These are phyloP conservation scores for Arthrobotrys sphaeroides DNA, from an alignment of 2,329 filamentous ascomycete genomes.

Conservation along the genomic window DNA sequence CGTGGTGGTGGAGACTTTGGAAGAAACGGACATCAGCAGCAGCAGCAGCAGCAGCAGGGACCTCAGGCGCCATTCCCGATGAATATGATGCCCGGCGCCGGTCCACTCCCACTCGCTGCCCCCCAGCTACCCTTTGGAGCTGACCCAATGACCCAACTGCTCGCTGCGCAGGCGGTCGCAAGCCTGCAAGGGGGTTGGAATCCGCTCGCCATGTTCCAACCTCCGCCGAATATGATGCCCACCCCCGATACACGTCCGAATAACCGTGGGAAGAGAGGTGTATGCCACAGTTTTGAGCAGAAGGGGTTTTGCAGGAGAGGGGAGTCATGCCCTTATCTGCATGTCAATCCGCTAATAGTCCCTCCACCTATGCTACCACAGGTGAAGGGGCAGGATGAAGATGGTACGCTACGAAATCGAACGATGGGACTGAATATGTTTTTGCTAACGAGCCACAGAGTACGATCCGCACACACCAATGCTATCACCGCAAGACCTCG, in stretches of 20 bases:
- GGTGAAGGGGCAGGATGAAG: constrained; percentile 45
- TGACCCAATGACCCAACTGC: constrained; percentile 70
- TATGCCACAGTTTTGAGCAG: constrained; percentile 47
- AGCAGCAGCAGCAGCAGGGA: constrained; percentile 57
- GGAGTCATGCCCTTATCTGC: constrained; percentile 74
- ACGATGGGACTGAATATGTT: not conserved
- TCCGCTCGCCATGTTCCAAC: constrained; percentile 45
- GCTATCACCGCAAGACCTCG: constrained; percentile 57
- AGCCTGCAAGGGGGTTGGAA: constrained; percentile 44
- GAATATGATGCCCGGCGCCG: constrained; percentile 1
- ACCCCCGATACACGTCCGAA: not conserved
- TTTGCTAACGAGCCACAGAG: constrained; percentile 60
- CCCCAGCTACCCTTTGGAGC: constrained; percentile 31
- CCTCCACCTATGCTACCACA: constrained; percentile 9
- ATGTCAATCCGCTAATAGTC: constrained; percentile 60
- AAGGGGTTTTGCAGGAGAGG: constrained; percentile 69
- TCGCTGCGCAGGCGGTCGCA: constrained; percentile 67
- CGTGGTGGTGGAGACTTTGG: constrained; percentile 43
- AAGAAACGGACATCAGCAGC: constrained; percentile 19
- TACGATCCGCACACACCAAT: constrained; percentile 70
- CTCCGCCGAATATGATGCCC: constrained; percentile 14
- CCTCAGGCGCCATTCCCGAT: constrained; percentile 56
- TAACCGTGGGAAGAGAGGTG: constrained; percentile 40
- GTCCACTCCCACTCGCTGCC: constrained; percentile 3
- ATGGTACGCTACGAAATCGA: constrained; percentile 55